Evolutionary conservation across 2,329 filamentous ascomycete species (phyloP).

Genomic region (Epichloe sylvatica): DNA sequence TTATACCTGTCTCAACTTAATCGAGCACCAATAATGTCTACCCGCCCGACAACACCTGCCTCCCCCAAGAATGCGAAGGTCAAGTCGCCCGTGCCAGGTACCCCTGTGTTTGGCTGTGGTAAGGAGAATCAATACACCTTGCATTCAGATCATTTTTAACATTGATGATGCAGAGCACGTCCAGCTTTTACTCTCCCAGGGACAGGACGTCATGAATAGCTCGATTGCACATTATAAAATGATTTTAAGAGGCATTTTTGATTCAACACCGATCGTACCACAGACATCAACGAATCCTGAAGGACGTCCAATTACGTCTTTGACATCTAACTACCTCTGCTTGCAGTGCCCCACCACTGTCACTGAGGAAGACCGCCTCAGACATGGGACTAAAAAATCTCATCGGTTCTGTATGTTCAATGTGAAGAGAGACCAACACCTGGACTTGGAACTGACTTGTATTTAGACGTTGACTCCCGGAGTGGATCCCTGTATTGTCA

Average conservation of each 20-base stretch:
- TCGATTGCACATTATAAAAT: conserved; percentile 60
- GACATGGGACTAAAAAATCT: conserved; percentile 57
- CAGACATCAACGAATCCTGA: conserved; percentile 50
- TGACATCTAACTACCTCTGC: conserved; percentile 58
- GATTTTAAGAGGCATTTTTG: conserved; percentile 56
- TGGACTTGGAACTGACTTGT: conserved; percentile 13
- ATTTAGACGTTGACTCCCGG: conserved; percentile 60
- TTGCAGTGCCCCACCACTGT: conserved; percentile 59
- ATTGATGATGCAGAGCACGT: conserved; percentile 47
- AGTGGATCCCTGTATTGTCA: conserved; percentile 66
- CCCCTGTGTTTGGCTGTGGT: conserved; percentile 52
- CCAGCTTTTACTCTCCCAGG: conserved; percentile 48
- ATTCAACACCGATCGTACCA: conserved; percentile 47
- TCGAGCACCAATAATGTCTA: conserved; percentile 25
- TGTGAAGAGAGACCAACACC: background rate
- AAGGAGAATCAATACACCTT: conserved; percentile 15
- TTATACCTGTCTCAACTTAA: background rate
- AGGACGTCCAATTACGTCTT: conserved; percentile 41
- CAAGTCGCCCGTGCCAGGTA: conserved; percentile 44
- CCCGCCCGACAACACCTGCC: conserved; percentile 34
- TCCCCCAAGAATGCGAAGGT: conserved; percentile 46
- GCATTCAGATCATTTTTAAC: background rate
- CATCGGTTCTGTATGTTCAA: conserved; percentile 56
- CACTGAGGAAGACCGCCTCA: conserved; percentile 48
- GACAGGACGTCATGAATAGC: conserved; percentile 50